Evolutionary conservation across 2,329 filamentous ascomycete species (phyloP).

Genomic region (Neonectria faginata): DNA sequence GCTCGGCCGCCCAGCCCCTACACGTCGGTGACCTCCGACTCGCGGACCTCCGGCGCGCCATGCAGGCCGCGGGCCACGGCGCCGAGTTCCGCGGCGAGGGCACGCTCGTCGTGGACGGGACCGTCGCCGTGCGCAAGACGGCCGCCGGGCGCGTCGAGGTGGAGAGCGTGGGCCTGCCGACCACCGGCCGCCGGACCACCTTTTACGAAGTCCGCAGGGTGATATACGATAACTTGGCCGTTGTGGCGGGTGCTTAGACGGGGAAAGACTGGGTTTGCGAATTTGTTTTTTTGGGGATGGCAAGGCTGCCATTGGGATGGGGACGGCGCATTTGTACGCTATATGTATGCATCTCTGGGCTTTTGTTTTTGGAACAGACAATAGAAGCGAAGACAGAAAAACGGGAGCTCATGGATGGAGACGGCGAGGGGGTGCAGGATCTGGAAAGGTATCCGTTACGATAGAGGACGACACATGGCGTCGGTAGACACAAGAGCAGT

Average conservation of each 20-base stretch:
- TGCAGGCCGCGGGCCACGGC: constrained; percentile 84
- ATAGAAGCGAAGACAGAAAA: constrained; percentile 9
- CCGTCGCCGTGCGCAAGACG: constrained; percentile 89
- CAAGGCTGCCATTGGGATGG: constrained; percentile 3
- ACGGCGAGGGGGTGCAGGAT: not conserved
- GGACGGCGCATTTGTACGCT: constrained; percentile 26
- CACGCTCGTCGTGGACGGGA: constrained; percentile 87
- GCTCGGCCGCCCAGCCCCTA: constrained; percentile 84
- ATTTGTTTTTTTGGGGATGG: not conserved
- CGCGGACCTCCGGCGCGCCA: constrained; percentile 85
- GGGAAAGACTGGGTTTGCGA: not conserved
- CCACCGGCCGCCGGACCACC: constrained; percentile 63
- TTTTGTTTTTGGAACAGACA: constrained; percentile 15
- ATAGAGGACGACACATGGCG: constrained; percentile 4
- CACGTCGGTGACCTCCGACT: constrained; percentile 94
- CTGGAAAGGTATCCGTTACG: constrained; percentile 3
- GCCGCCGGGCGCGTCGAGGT: constrained; percentile 89
- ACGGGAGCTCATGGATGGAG: constrained; percentile 24
- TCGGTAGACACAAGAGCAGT: constrained; percentile 1
- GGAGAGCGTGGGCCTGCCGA: constrained; percentile 74
- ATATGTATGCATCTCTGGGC: constrained; percentile 18
- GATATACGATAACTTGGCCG: constrained; percentile 93
- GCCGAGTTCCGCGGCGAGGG: constrained; percentile 96
- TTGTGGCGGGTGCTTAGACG: constrained; percentile 78
- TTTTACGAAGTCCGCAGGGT: constrained; percentile 90